phyloP scores from a whole-genome alignment of 495 filamentous ascomycete species.

The Penicillium ucsense region DNA sequence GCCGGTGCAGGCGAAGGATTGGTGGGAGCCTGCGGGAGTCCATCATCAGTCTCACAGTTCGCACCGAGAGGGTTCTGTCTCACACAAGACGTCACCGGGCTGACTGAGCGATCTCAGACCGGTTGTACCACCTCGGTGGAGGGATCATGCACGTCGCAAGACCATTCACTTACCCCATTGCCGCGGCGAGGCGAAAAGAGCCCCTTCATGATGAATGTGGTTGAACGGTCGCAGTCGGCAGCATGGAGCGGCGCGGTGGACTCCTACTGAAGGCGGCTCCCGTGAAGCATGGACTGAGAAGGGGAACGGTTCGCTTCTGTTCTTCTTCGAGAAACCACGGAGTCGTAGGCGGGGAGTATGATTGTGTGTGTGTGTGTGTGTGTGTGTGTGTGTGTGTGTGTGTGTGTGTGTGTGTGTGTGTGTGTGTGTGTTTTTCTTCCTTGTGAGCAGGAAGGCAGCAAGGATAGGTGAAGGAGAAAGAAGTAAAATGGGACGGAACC shows the following conservation, averaged over 20 bases:
- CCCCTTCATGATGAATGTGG: slow-evolving; percentile 31
- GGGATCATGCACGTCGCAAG: slow-evolving; percentile 7
- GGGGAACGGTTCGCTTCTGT: slow-evolving; percentile 1
- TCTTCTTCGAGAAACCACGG: not conserved
- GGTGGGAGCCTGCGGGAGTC: slow-evolving; percentile 26
- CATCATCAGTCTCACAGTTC: slow-evolving; percentile 7
- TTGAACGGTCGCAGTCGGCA: slow-evolving; percentile 16
- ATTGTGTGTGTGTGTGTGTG: no score
- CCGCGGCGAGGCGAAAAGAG: slow-evolving; percentile 33
- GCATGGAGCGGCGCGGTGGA: slow-evolving; percentile 20
- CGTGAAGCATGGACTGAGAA: slow-evolving; percentile 1
- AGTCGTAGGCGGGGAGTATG: no score
- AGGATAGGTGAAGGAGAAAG: not conserved
- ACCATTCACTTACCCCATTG: slow-evolving; percentile 29
- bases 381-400: no score
- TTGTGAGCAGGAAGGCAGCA: no score
- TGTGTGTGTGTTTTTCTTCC: no score
- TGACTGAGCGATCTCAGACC: not conserved
- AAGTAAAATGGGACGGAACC: not conserved
- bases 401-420: no score
- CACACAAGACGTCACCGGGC: slow-evolving; percentile 1
- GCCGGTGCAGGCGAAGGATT: slow-evolving; percentile 34
- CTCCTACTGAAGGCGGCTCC: not conserved
- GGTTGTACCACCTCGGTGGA: slow-evolving; percentile 10
- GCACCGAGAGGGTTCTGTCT: slow-evolving; percentile 6